Evolutionary conservation across 805 yeast genomes (phyloP), one percentile per base, ranked within the genome.

Genomic region (Peterozyma xylosa): DNA sequence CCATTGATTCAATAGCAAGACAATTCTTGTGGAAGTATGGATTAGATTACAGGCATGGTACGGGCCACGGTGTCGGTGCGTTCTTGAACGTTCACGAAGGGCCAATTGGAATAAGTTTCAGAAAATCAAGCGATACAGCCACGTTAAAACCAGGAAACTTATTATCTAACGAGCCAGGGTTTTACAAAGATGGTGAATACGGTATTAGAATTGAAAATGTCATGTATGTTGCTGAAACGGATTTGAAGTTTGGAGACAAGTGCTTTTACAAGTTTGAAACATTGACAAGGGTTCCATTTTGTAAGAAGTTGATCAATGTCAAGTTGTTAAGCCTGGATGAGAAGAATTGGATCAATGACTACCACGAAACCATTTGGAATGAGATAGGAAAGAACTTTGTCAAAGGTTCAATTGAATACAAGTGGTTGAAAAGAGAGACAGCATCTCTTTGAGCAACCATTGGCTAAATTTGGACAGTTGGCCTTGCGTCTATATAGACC

Each of bases 61-160:
- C 85, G 5, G 78, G 82, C 0, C 85, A 78, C 57, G 85, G 85
- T 2, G 68, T 78, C 43, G 83, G 81, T n/a, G 62, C 80, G 1
- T 78, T 63, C 54, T 71, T 78, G 43, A 74, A 75, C 51, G 83
- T 78, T 38, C 84, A 78, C 51, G 82, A 79, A 47, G 78, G 80
- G 17, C 84, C 83, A 17, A 70, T 76, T 47, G 80, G 81, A n/a
- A 74, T 77, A 52, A 79, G 82, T 1, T 71, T 75, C 47, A 62
- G 78, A 49, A 72, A 76, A 30, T 67, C 65, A 44, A 76, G 77
- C 32, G 71, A 76, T 39, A 55, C 59, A 18, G 57, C 64, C 37
- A 53, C 64, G 0, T 66, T 78, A 45, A 61, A 69, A 52, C 68
- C 74, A 2, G 85, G 85, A 3, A 74, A 78, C 51, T 58, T 78